Evolutionary conservation across 495 filamentous ascomycete species (phyloP).

Genomic region (Pyronema omphalodes): DNA sequence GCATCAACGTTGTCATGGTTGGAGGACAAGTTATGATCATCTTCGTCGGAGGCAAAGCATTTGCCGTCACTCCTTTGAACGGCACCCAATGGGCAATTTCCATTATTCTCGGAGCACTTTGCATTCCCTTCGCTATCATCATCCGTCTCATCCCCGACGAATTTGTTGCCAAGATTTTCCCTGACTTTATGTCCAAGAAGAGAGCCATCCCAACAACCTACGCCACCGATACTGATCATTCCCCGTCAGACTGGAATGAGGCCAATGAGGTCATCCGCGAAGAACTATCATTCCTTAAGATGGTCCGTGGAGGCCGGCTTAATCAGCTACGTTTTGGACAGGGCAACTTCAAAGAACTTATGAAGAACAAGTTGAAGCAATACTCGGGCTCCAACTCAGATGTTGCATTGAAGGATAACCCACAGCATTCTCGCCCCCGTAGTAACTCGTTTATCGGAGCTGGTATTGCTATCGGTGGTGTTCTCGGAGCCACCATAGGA

Average conservation of each 20-base stretch:
- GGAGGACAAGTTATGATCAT: slow-evolving; percentile 65
- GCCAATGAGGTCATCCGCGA: slow-evolving; percentile 52
- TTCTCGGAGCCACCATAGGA: no score
- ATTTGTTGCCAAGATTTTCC: slow-evolving; percentile 36
- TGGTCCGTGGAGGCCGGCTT: slow-evolving; percentile 74
- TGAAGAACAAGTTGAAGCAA: slow-evolving; percentile 11
- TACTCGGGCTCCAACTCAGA: no score
- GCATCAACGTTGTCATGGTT: slow-evolving; percentile 66
- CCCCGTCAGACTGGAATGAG: slow-evolving; percentile 43
- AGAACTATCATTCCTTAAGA: slow-evolving; percentile 75
- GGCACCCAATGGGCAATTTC: slow-evolving; percentile 59
- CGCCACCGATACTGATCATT: slow-evolving; percentile 35
- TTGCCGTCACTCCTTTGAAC: slow-evolving; percentile 41
- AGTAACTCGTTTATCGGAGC: no score
- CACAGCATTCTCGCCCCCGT: no score
- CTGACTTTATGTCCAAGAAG: slow-evolving; percentile 30
- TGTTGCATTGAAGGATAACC: no score
- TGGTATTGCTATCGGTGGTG: no score
- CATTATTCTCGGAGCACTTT: slow-evolving; percentile 49
- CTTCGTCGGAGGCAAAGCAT: slow-evolving; percentile 55
- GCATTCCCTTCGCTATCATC: slow-evolving; percentile 50
- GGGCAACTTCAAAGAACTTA: not conserved
- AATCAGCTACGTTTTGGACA: slow-evolving; percentile 55
- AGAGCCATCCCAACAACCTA: slow-evolving; percentile 31
- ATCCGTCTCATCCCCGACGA: slow-evolving; percentile 62